A percentile compares a stretch with the other conserved stretches of the same genome.
Evolutionary conservation across 2,329 filamentous ascomycete genomes (phyloP).

Genomic region (Penicillium hesseltinei): DNA sequence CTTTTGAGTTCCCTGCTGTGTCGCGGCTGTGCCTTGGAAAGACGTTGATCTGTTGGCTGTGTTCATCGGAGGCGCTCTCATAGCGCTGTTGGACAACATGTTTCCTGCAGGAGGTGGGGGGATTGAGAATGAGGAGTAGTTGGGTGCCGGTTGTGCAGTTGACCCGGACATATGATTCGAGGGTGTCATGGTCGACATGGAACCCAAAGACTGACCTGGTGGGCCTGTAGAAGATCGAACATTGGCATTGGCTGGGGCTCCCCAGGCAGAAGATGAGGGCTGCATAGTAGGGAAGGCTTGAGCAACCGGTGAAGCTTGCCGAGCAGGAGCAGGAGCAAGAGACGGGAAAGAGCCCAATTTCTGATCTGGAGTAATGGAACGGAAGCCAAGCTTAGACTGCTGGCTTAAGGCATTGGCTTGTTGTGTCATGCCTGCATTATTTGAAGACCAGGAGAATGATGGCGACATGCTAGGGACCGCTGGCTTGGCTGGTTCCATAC

Average conservation of each 20-base stretch:
- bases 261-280: slow-evolving; percentile 29
- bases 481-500: slow-evolving; percentile 28
- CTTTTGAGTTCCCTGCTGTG: slow-evolving; percentile 30
- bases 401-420: slow-evolving; percentile 20
- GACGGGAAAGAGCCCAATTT: slow-evolving; percentile 49
- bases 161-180: slow-evolving; percentile 16
- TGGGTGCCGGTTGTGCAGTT: slow-evolving; percentile 23
- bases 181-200: slow-evolving; percentile 27
- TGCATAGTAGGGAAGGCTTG: slow-evolving; percentile 31
- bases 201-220: slow-evolving; percentile 23
- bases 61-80: slow-evolving; percentile 17
- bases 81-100: slow-evolving; percentile 21
- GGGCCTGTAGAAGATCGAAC: slow-evolving; percentile 18
- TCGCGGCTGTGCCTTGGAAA: slow-evolving; percentile 25
- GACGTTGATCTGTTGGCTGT: slow-evolving; percentile 19
- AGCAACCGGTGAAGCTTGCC: slow-evolving; percentile 31
- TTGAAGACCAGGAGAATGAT: slow-evolving; percentile 47
- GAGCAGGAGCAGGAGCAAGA: slow-evolving; percentile 46
- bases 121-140: slow-evolving; percentile 42
- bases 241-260: slow-evolving; percentile 18
- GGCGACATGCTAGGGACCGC: slow-evolving; percentile 31
- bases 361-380: slow-evolving; percentile 54
- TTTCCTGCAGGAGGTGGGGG: slow-evolving; percentile 38
- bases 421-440: slow-evolving; percentile 17
- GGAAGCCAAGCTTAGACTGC: slow-evolving; percentile 31